Conservation (phyloP, 2,329 filamentous ascomycete genomes). For the Alternaria longipes region DNA sequence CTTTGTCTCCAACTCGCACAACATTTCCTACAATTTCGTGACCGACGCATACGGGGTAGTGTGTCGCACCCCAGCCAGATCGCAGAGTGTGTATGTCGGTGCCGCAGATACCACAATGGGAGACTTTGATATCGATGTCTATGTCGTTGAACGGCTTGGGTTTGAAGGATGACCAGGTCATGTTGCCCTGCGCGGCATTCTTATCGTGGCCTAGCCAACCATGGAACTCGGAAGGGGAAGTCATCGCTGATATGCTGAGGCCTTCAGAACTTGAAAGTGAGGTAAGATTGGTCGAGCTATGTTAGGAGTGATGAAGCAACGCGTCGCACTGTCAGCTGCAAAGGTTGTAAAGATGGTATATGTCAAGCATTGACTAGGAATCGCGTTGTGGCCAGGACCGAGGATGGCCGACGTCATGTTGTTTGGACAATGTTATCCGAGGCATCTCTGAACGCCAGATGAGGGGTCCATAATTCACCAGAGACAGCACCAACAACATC, state of each 20-base stretch:
- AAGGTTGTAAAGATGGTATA: not conserved
- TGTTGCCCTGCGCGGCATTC: conserved; percentile 61
- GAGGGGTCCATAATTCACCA: conserved; percentile 11
- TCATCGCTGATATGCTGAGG: conserved; percentile 22
- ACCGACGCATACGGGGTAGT: conserved; percentile 54
- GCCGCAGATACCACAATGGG: conserved; percentile 49
- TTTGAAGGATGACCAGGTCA: conserved; percentile 62
- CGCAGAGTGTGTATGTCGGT: conserved; percentile 51
- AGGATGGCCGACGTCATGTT: conserved; percentile 20
- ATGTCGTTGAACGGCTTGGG: conserved; percentile 52
- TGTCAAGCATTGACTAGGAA: not conserved
- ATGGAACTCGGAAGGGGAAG: conserved; percentile 59
- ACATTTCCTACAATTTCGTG: conserved; percentile 55
- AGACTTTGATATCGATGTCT: conserved; percentile 49
- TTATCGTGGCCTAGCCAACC: conserved; percentile 66
- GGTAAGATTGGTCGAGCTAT: not conserved
- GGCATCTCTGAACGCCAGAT: conserved; percentile 17
- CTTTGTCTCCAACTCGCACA: conserved; percentile 46
- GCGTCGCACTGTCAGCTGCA: not conserved
- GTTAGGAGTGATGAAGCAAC: not conserved
- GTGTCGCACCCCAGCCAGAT: conserved; percentile 57
- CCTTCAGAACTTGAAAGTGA: not conserved
- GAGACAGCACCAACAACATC: not conserved
- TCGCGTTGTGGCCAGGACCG: conserved; percentile 10
- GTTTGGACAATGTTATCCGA: conserved; percentile 24